A percentile compares a stretch with the other conserved stretches of the same genome.
These are phyloP conservation scores for Talaromyces borbonicus DNA, from an alignment of 495 filamentous ascomycete species.

Conservation along the genomic window DNA sequence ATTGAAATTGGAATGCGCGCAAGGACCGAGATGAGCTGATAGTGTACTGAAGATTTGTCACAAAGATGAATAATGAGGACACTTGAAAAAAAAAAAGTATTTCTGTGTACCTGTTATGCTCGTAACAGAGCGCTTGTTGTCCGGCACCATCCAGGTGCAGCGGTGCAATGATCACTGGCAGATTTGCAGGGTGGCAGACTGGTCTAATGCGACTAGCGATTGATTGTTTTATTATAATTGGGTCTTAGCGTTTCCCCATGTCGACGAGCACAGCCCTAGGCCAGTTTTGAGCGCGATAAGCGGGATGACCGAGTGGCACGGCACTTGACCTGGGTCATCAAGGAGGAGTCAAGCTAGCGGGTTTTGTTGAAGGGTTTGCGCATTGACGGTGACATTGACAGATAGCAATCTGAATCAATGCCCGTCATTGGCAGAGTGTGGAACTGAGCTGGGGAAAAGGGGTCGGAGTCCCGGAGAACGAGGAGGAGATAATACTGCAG, in stretches of 20 bases:
- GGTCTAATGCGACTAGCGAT: constrained; percentile 2
- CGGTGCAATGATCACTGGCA: neutral
- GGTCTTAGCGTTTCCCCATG: constrained; percentile 2
- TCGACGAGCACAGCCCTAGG: neutral
- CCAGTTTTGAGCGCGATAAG: constrained; percentile 2
- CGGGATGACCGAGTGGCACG: constrained; percentile 1
- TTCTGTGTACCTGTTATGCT: constrained; percentile 1
- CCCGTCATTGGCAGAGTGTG: too few relatives aligned
- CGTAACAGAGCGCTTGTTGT: neutral
- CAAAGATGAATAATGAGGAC: neutral
- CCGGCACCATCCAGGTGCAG: neutral
- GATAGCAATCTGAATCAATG: too few relatives aligned
- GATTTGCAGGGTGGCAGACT: constrained; percentile 2
- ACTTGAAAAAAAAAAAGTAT: too few relatives aligned
- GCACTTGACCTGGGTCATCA: neutral
- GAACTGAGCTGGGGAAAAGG: too few relatives aligned
- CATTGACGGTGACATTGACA: too few relatives aligned
- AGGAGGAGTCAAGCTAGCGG: neutral
- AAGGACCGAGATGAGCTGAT: too few relatives aligned
- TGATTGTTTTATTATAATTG: neutral
- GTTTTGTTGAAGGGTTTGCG: neutral
- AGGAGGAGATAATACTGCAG: too few relatives aligned
- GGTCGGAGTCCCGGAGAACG: too few relatives aligned
- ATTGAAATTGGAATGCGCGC: too few relatives aligned
- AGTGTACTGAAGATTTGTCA: neutral